Base-by-base conservation (phyloP, 2,329 filamentous ascomycete species). In the Colletotrichum sp. region DNA sequence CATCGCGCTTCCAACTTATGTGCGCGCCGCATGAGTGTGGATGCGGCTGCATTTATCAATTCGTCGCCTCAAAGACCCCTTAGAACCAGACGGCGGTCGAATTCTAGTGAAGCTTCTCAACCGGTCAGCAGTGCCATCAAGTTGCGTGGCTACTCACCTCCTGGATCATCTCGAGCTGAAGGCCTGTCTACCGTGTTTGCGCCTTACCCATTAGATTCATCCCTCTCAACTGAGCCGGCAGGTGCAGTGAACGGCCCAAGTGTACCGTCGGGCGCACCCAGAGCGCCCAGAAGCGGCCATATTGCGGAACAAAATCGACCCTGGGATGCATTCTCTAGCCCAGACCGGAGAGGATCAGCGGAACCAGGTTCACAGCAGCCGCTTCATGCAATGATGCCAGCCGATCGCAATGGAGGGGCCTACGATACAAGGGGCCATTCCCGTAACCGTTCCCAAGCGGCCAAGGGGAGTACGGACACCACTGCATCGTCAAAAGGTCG, bases 381-480 rank as follows among this genome's bases (percentile, higher is more conserved):
- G 52, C 22, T 52, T 48, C 25, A 25, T 27, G 48, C 39, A 65
- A 69, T 62, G 16, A 78, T 77, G 77, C 79, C 83, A 22, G 85
- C 85, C 74, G 82, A 82, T 34, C 81, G 80, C 22, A 82, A 83
- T 77, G 82, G 80, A 62, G 79, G 81, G 60, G 48, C 68, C 5
- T 58, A 62, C 39, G 71, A 77, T 66, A 56, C 79, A 58, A 83
- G 82, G 76, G 84, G 84, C 12, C 88, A 90, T 80, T 85, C 87
- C 18, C 85, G 88, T 76, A 86, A 85, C 79, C 86, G 88, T 18
- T 88, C 88, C 15, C 84, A 85, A 52, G 82, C 84, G 6, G 80
- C 83, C n/a, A 89, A 87, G 76, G 84, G 85, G 43, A 88, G 87
- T 79, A 80, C 82, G 25, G 88, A 89, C 70, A 86, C 86, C 8